These are phyloP conservation scores for Kwoniella bestiolae DNA, from an alignment of 768 basidiomycete species.

Conservation along the genomic window DNA sequence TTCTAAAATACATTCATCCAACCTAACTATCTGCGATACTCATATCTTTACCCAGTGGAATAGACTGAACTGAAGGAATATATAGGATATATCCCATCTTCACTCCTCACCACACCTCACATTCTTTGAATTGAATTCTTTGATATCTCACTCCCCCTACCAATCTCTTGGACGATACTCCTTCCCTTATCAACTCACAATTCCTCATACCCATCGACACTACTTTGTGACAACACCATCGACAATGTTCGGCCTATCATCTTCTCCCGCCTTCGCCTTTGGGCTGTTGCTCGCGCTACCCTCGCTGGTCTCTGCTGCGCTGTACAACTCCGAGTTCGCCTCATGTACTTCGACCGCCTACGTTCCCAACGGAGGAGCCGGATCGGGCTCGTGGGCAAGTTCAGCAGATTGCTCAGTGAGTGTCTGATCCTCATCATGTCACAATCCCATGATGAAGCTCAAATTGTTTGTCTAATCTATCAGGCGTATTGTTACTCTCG, in stretches of 20 bases:
- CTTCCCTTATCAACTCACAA: background rate
- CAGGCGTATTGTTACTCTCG: background rate
- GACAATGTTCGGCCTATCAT: background rate
- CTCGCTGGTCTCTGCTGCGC: background rate
- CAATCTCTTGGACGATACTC: background rate
- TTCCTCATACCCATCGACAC: too few species aligned
- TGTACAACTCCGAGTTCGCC: constrained; percentile 1
- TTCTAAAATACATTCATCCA: background rate
- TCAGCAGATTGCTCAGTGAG: constrained; percentile 1
- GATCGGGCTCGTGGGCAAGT: background rate
- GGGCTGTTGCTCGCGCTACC: background rate
- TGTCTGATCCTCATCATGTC: background rate
- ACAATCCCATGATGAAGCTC: background rate
- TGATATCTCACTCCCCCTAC: too few species aligned
- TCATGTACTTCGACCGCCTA: background rate
- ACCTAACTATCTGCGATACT: too few species aligned
- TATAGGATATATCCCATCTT: background rate
- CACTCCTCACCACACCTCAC: too few species aligned
- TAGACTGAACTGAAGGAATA: background rate
- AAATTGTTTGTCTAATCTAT: background rate
- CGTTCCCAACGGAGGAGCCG: constrained; percentile 1
- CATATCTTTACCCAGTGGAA: too few species aligned
- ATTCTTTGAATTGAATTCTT: background rate
- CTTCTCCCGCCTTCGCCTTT: background rate
- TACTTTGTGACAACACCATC: background rate